phyloP scores from a whole-genome alignment of 805 yeast species.

The Wickerhamomyces bisporus region DNA sequence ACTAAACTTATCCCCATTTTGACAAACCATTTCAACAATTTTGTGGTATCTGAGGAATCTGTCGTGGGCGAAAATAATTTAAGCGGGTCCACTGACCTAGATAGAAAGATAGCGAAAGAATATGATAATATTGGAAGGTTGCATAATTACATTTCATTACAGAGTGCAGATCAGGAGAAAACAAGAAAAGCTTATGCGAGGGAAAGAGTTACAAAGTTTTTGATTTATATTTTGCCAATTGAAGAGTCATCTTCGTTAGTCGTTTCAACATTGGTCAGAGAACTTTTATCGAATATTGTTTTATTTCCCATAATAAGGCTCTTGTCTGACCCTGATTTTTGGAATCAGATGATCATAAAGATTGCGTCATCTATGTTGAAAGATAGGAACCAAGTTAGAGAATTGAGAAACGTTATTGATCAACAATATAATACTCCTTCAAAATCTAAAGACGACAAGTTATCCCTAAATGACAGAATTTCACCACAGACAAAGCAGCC shows the following conservation, averaged over 20 bases:
- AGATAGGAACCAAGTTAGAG: conserved; percentile 70
- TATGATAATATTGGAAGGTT: conserved; percentile 35
- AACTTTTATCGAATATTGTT: conserved; percentile 56
- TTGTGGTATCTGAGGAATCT: conserved; percentile 35
- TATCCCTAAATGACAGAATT: conserved; percentile 28
- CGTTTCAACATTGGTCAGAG: conserved; percentile 48
- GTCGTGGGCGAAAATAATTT: conserved; percentile 24
- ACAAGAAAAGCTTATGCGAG: conserved; percentile 50
- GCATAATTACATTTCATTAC: conserved; percentile 50
- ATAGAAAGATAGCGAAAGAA: conserved; percentile 37
- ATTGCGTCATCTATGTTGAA: conserved; percentile 59
- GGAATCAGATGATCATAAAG: conserved; percentile 60
- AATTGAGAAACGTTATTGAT: conserved; percentile 63
- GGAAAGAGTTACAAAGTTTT: conserved; percentile 31
- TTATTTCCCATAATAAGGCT: conserved; percentile 45
- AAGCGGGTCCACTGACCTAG: conserved; percentile 32
- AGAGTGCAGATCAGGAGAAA: conserved; percentile 29
- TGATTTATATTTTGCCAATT: conserved; percentile 46
- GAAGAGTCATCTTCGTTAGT: conserved; percentile 41
- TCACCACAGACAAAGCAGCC: conserved; percentile 35
- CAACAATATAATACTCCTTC: conserved; percentile 41
- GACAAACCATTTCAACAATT: conserved; percentile 57
- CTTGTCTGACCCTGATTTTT: conserved; percentile 68
- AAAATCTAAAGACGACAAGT: conserved; percentile 12
- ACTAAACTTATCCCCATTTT: conserved; percentile 57